phyloP scores from a whole-genome alignment of 129 eudicot species.

The Flaveria trinervia region DNA sequence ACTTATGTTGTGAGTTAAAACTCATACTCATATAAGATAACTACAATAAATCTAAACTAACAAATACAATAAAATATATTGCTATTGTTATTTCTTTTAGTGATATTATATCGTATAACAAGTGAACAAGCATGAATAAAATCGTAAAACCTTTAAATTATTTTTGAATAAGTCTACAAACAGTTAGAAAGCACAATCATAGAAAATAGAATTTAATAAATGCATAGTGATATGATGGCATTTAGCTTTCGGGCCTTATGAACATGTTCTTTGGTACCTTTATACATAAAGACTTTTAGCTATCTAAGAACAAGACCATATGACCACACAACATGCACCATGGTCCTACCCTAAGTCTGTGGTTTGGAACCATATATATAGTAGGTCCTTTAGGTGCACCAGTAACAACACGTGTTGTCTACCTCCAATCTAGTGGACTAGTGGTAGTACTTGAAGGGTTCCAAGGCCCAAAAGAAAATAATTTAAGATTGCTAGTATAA shows the following conservation, averaged over 20 bases:
- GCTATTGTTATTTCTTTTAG: too few species aligned
- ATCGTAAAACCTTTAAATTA: background rate
- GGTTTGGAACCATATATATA: constrained; percentile 24
- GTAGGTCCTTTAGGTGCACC: constrained; percentile 24
- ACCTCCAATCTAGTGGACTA: constrained; percentile 8
- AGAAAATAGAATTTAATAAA: background rate
- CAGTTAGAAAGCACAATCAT: background rate
- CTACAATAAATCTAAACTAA: too few species aligned
- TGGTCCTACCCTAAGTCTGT: constrained; percentile 32
- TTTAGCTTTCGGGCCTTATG: constrained; percentile 18
- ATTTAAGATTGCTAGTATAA: background rate
- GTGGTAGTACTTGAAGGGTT: constrained; percentile 13
- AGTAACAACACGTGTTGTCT: constrained; percentile 9
- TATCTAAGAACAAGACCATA: constrained; percentile 23
- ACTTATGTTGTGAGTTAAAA: too few species aligned
- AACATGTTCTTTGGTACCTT: constrained; percentile 19
- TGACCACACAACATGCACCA: constrained; percentile 40
- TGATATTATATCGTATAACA: too few species aligned
- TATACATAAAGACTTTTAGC: constrained; percentile 5
- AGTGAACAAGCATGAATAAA: background rate
- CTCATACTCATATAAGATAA: too few species aligned
- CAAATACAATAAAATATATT: too few species aligned
- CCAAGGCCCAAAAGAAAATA: background rate
- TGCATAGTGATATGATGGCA: constrained; percentile 18
- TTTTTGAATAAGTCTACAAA: background rate